Percentiles rank a stretch among this genome's conserved stretches.
Evolutionary conservation across 2,329 filamentous ascomycete genomes (phyloP).

Genomic region (Fusarium albosuccineum): DNA sequence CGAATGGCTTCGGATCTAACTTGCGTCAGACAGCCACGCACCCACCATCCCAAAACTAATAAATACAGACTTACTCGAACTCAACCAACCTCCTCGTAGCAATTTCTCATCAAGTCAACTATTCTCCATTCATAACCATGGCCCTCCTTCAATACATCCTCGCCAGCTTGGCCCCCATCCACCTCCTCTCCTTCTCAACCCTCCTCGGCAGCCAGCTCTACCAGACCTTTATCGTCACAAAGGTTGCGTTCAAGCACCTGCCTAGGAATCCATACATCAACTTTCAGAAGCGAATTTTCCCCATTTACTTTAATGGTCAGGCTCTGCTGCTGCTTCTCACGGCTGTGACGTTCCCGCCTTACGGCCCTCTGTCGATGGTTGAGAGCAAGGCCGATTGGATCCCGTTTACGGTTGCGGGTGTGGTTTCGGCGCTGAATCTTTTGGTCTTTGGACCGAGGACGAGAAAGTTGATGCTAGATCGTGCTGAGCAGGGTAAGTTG

Average conservation of each 20-base stretch:
- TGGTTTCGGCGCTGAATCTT: conserved; percentile 51
- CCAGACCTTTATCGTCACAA: conserved; percentile 56
- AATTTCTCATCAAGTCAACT: conserved; percentile 1
- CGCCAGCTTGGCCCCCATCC: conserved; percentile 49
- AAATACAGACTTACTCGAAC: conserved; percentile 2
- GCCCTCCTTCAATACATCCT: conserved; percentile 23
- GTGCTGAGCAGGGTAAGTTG: conserved; percentile 41
- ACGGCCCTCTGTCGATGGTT: conserved; percentile 48
- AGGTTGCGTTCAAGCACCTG: conserved; percentile 51
- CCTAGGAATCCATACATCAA: conserved; percentile 53
- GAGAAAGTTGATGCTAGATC: conserved; percentile 43
- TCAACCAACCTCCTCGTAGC: background rate
- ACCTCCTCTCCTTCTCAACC: conserved; percentile 55
- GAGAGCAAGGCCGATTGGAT: conserved; percentile 49
- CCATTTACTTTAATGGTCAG: conserved; percentile 56
- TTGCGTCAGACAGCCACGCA: conserved; percentile 1
- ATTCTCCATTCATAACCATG: conserved; percentile 24
- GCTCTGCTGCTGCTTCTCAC: conserved; percentile 51
- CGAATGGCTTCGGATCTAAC: conserved; percentile 44
- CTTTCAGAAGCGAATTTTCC: conserved; percentile 57
- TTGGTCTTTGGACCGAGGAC: conserved; percentile 55
- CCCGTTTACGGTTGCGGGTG: conserved; percentile 50
- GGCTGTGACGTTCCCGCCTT: conserved; percentile 51
- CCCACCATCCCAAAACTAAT: conserved; percentile 6
- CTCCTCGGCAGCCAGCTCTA: conserved; percentile 57